Evolutionary conservation across 345 rosid genomes (phyloP), one percentile per base, ranked within the genome.

Genomic region (Melaleuca quinquenervia): DNA sequence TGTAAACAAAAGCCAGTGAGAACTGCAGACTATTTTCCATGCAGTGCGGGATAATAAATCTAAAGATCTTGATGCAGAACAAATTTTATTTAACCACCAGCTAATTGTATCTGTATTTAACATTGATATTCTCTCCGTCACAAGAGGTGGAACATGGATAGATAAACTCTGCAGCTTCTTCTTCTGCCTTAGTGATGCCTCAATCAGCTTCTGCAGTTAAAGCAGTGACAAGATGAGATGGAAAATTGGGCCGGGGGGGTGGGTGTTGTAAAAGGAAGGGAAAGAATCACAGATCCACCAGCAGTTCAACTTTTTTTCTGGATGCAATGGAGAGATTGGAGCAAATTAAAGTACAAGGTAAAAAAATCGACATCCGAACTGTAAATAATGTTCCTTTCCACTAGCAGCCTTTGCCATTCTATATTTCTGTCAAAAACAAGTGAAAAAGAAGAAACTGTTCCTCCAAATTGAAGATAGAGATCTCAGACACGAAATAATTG

Each of bases 141-240:
- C 83, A 86, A 87, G 88, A 11, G 92, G 89, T 18, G 94, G 94
- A 82, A 90, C 92, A 89, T 92, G 91, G 83, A 86, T 85, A 76
- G 91, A 91, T 93, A 96, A 91, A 86, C 85, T 92, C 90, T 95
- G 95, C 94, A 96, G 88, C 87, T 86, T 95, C 93, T 56, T 92
- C 90, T 94, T 96, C 90, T 97, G 99, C 88, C 87, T 83, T 82
- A 94, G 78, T 7, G 98, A 93, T 29, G 93, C 96, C 64, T 93
- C 94, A 1, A 96, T 94, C 53, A 94, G 94, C 90, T 92, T 95
- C 98, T 96, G 93, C 91, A 87, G 88, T 53, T 27, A 83, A 32
- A 85, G 20, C 22, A 7, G 51, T 27, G n/a, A 52, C 6, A 41
- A 10, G 22, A 27, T 18, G 32, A 70, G 80, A n/a, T 82, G 84